These are phyloP conservation scores for Cercophora samala DNA, from an alignment of 495 filamentous ascomycete species.

Conservation along the genomic window DNA sequence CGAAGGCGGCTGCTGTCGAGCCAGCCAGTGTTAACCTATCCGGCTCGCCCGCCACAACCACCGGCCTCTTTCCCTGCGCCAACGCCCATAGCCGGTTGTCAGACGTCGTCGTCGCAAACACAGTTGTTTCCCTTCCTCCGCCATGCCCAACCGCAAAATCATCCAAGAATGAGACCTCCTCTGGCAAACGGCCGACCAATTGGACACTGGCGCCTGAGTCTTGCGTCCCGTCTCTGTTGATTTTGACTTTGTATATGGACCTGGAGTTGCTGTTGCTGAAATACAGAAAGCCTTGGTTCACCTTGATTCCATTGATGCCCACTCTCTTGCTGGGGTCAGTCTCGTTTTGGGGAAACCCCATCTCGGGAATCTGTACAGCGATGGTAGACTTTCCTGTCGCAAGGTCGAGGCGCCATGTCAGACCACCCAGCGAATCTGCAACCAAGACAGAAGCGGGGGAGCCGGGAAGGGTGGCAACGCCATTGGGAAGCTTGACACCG, in stretches of 20 bases:
- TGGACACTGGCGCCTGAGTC: not conserved
- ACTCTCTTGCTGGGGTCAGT: not conserved
- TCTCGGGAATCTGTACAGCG: conserved; percentile 1
- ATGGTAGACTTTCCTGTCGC: not conserved
- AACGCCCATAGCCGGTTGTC: conserved; percentile 7
- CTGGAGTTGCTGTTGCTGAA: conserved; percentile 1
- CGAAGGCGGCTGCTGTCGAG: not conserved
- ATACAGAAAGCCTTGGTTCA: not conserved
- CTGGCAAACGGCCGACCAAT: not conserved
- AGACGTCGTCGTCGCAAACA: not conserved
- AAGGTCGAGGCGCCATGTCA: conserved; percentile 1
- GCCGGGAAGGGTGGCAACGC: not conserved
- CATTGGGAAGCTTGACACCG: conserved; percentile 7
- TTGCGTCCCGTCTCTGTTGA: not conserved
- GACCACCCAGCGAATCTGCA: not conserved
- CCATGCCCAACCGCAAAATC: conserved; percentile 1
- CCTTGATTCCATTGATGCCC: conserved; percentile 8
- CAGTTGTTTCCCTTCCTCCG: not conserved
- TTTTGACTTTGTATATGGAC: not conserved
- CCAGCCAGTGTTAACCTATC: not conserved
- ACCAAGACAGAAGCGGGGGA: not conserved
- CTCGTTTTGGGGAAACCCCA: not conserved
- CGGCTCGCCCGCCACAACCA: not conserved
- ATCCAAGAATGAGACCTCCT: not conserved
- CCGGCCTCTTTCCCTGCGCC: not conserved